These are phyloP conservation scores for Rhizopus sp. DNA, from an alignment of 371 early-diverging fungal genomes.

Conservation along the genomic window DNA sequence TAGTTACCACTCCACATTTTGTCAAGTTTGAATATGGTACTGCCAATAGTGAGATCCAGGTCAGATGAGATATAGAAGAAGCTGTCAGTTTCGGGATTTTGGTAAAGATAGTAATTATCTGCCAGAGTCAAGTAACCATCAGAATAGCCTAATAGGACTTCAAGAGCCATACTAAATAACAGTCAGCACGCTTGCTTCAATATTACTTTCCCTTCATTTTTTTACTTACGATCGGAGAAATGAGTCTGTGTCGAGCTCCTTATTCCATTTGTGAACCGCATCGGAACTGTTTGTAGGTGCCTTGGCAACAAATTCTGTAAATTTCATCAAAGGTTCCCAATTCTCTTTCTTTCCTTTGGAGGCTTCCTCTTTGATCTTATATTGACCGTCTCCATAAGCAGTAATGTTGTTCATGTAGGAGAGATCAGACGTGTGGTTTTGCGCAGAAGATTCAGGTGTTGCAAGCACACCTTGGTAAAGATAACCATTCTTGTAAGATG, in stretches of 20 bases:
- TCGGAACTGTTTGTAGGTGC: conserved; percentile 15
- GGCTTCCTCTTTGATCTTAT: conserved; percentile 27
- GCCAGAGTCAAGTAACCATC: conserved; percentile 40
- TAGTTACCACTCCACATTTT: conserved; percentile 34
- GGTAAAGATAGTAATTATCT: conserved; percentile 40
- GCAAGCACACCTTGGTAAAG: conserved; percentile 25
- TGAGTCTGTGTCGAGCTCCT: conserved; percentile 13
- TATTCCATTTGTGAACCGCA: conserved; percentile 28
- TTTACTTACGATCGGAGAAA: conserved; percentile 8
- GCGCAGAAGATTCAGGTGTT: not conserved
- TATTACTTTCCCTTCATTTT: conserved; percentile 1
- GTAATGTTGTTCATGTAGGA: conserved; percentile 17
- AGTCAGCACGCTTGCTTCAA: not conserved
- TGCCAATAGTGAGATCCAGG: conserved; percentile 35
- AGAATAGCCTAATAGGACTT: conserved; percentile 35
- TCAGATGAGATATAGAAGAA: conserved; percentile 38
- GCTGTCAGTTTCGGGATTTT: conserved; percentile 13
- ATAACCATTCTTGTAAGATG: conserved; percentile 26
- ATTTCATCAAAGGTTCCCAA: conserved; percentile 21
- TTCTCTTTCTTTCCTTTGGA: conserved; percentile 11
- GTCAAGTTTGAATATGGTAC: conserved; percentile 13
- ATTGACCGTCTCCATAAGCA: conserved; percentile 18
- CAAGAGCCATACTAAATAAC: conserved; percentile 33
- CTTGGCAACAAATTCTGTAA: conserved; percentile 30
- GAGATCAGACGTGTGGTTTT: conserved; percentile 4